Base-by-base conservation (phyloP, 2,329 filamentous ascomycete genomes). In the Arthroderma uncinatum region DNA sequence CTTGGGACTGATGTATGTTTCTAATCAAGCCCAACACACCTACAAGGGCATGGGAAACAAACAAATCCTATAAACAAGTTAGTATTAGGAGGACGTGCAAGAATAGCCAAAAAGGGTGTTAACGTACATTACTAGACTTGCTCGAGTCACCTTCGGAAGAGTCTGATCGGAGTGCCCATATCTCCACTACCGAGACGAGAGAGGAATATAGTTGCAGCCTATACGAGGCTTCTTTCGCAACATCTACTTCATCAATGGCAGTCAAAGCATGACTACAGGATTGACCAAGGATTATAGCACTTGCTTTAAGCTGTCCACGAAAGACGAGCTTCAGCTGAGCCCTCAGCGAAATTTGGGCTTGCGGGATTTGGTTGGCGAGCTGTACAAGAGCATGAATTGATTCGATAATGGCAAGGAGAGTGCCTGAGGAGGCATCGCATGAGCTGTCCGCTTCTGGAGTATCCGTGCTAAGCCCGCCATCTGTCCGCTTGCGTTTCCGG, bases 271-370 rank as follows among this genome's bases (percentile, higher is more conserved):
- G 52, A 0, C 36, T 53, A 8, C 57, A 53, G 9, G 47, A 47
- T 14, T 25, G 42, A 14, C 56, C 36, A 25, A 75, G 57, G 30
- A 73, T 65, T n/a, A 62, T 58, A 10, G 72, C 69, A 36, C 68
- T 62, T 9, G 64, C 59, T 36, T 70, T 64, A 6, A 68, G 67
- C n/a, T 73, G 66, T 10, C 68, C 67, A 58, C 66, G 69, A 8
- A 75, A 61, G 8, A 69, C 67, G 54, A 73, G 67, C 57, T 71
- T 71, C n/a, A 76, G 56, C 59, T 74, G 72, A 59, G 66, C 55
- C 64, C 69, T 52, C 60, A 63, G 47, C 67, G 64, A 28, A 54
- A 62, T 39, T 67, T 66, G 42, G 70, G 58, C 34, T 23, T 37
- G 56, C 2, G 61, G 50, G 33, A 55, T 23, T 14, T 54, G 50